Evolutionary conservation across 2,329 filamentous ascomycete species (phyloP).

Genomic region (Alternaria burnsii): DNA sequence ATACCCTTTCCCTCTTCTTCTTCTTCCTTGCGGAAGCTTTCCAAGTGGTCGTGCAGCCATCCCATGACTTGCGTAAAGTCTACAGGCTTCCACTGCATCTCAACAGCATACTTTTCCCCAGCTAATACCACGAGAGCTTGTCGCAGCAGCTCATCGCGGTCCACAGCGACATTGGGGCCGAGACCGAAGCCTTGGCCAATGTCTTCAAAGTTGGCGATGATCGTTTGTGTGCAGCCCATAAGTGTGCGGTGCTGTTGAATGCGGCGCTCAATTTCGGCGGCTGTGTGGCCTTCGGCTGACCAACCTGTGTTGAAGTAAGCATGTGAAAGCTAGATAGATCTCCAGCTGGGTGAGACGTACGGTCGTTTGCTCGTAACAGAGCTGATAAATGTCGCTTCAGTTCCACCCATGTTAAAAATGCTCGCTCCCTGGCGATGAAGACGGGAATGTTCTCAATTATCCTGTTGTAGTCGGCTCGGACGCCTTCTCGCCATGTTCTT

Average conservation of each 20-base stretch:
- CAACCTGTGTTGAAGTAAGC: slow-evolving; percentile 36
- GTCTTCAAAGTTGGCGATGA: slow-evolving; percentile 43
- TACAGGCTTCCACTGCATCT: slow-evolving; percentile 44
- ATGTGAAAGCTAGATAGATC: slow-evolving; percentile 4
- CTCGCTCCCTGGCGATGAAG: slow-evolving; percentile 46
- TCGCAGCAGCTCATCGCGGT: slow-evolving; percentile 44
- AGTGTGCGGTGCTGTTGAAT: slow-evolving; percentile 46
- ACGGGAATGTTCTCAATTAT: slow-evolving; percentile 38
- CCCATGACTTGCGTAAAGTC: slow-evolving; percentile 41
- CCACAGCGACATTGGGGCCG: slow-evolving; percentile 25
- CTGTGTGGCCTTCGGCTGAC: slow-evolving; percentile 39
- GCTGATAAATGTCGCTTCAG: slow-evolving; percentile 46
- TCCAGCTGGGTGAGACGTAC: slow-evolving; percentile 28
- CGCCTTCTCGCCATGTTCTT: slow-evolving; percentile 41
- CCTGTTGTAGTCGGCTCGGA: slow-evolving; percentile 38
- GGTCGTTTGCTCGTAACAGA: slow-evolving; percentile 43
- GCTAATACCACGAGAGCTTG: slow-evolving; percentile 47
- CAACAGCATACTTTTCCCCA: slow-evolving; percentile 41
- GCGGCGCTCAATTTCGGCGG: slow-evolving; percentile 42
- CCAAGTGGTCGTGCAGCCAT: slow-evolving; percentile 41
- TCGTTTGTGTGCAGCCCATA: slow-evolving; percentile 44
- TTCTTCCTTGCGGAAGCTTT: slow-evolving; percentile 37
- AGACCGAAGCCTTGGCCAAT: slow-evolving; percentile 37
- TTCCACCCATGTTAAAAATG: slow-evolving; percentile 48
- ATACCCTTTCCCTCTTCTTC: slow-evolving; percentile 39